Evolutionary conservation across 208 protist genomes (phyloP).

Genomic region (Trypanosoma rangeli): DNA sequence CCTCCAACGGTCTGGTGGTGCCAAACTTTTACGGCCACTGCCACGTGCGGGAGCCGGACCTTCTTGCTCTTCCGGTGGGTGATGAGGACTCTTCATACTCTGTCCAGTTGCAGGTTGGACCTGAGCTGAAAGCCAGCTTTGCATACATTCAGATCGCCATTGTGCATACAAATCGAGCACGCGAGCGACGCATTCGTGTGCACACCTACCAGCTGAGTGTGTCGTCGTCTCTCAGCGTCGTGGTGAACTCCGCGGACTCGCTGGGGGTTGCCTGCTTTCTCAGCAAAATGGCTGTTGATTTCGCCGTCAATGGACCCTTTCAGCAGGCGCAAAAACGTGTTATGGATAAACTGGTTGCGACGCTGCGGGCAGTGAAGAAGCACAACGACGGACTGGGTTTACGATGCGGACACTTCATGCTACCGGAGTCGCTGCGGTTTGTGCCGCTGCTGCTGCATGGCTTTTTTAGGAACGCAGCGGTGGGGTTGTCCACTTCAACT

Average conservation of each 20-base stretch:
- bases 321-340: conserved; percentile 59
- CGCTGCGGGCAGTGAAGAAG: conserved; percentile 44
- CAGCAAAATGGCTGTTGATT: conserved; percentile 73
- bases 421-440: conserved; percentile 75
- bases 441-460: conserved; percentile 78
- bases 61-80: conserved; percentile 94
- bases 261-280: conserved; percentile 72
- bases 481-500: conserved; percentile 39
- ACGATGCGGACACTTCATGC: conserved; percentile 46
- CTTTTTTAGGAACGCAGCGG: conserved; percentile 69
- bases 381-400: conserved; percentile 51
- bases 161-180: conserved; percentile 75
- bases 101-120: conserved; percentile 66
- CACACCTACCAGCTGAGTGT: conserved; percentile 80
- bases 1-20: conserved; percentile 79
- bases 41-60: conserved; percentile 93
- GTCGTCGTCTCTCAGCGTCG: conserved; percentile 32
- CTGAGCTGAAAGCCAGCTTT: conserved; percentile 59
- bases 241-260: conserved; percentile 76
- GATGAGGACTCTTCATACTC: conserved; percentile 90
- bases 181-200: conserved; percentile 82
- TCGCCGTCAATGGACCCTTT: conserved; percentile 53
- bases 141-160: conserved; percentile 84
- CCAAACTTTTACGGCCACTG: conserved; percentile 96
- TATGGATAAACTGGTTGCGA: conserved; percentile 50